These are phyloP conservation scores for Starmerella sirachaensis DNA, from an alignment of 805 yeast species.

Conservation along the genomic window DNA sequence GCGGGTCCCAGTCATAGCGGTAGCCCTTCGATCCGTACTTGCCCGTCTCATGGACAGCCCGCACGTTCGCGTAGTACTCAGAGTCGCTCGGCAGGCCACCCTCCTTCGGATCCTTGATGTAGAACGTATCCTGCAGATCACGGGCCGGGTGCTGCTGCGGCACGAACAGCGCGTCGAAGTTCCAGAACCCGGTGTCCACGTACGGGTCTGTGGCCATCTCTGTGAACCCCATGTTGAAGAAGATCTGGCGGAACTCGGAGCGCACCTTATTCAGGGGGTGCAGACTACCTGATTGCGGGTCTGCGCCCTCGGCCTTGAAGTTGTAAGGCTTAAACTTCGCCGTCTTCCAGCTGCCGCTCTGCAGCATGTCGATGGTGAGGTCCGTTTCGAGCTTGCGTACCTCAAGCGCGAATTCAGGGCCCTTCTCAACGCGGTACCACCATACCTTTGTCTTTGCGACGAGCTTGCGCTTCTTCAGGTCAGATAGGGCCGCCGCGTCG, in stretches of 20 bases:
- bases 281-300: constrained; percentile 79
- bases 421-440: constrained; percentile 67
- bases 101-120: constrained; percentile 78
- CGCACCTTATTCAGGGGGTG: constrained; percentile 95
- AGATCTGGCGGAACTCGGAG: constrained; percentile 95
- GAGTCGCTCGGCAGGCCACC: constrained; percentile 78
- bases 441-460: constrained; percentile 56
- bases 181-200: constrained; percentile 98
- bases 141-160: constrained; percentile 99
- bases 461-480: constrained; percentile 89
- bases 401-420: constrained; percentile 69
- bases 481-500: constrained; percentile 53
- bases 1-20: constrained; percentile 93
- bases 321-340: constrained; percentile 88
- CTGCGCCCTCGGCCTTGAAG: constrained; percentile 87
- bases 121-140: constrained; percentile 96
- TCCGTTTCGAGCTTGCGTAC: constrained; percentile 82
- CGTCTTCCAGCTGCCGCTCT: constrained; percentile 67
- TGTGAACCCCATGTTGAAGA: constrained; percentile 94
- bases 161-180: constrained; percentile 88
- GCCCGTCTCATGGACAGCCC: constrained; percentile 78
- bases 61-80: constrained; percentile 63
- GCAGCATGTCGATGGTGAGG: constrained; percentile 84
- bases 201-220: constrained; percentile 99
- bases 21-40: constrained; percentile 93